Evolutionary conservation across 2,329 filamentous ascomycete species (phyloP), one percentile per base, ranked within the genome.

Genomic region (Penicillium crustosum): DNA sequence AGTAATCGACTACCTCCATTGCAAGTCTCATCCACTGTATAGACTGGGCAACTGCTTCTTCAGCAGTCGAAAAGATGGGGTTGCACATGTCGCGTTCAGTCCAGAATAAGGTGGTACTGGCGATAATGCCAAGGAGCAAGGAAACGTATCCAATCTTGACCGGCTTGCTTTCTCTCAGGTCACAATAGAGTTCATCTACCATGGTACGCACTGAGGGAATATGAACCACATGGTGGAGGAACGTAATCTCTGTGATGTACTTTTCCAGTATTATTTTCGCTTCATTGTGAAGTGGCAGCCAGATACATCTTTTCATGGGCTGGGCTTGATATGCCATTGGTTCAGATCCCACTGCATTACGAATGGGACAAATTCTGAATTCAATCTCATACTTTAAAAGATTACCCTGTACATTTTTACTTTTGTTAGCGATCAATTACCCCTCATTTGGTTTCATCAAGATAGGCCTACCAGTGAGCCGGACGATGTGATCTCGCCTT

Each of bases 161-260:
- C 2, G 60, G 60, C 3, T 52, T 58, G 38, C 62, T 62, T 10
- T 63, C 49, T 12, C 54, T 54, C 5, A 72, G 43, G 19, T 61
- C 55, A n/a, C 58, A 27, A 53, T 76, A 76, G 6, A 71, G 54
- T 1, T 69, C 60, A 23, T 73, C 66, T 6, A 76, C 43, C 15
- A 69, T 29, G 7, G 54, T 27, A 17, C 62, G 62, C 7, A 75
- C 53, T 0, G 70, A 70, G 3, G 71, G 73, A 6, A 36, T 49
- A 47, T 75, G 73, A 1, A 73, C 57, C 23, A 77, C 64, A 55
- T 76, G 74, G 35, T 75, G 70, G 29, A 75, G 60, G 48, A 68
- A 71, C 9, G 68, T 71, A 25, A 75, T 60, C 15, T 74, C 64
- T 13, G 52, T 39, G 8, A 73, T 49, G 41, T 72, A 77, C 57